Evolutionary conservation across 2,329 filamentous ascomycete genomes (phyloP).

Genomic region (Boeremia lycopersici): DNA sequence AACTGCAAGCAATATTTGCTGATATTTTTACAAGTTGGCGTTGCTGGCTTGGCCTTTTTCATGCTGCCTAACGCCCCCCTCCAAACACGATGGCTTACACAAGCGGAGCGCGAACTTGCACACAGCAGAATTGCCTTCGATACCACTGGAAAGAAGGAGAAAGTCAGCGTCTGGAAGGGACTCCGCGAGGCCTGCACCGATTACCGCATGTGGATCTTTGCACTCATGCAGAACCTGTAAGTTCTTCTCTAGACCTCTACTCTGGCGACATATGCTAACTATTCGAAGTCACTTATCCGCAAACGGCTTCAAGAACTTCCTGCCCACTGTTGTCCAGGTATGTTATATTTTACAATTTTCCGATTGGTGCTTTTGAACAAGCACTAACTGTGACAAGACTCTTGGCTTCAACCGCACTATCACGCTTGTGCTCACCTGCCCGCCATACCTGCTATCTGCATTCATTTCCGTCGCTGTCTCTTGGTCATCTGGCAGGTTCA

Average conservation of each 20-base stretch:
- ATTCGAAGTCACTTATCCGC: conserved; percentile 1
- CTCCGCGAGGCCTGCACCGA: conserved; percentile 22
- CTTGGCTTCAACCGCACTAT: conserved; percentile 39
- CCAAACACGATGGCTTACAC: conserved; percentile 50
- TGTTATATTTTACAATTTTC: background rate
- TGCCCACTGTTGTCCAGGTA: conserved; percentile 15
- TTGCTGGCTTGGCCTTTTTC: conserved; percentile 24
- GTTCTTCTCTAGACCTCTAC: background rate
- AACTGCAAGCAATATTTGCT: background rate
- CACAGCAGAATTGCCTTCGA: conserved; percentile 47
- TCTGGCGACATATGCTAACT: too few species aligned
- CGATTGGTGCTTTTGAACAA: too few species aligned
- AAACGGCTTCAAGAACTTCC: conserved; percentile 17
- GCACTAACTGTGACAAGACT: conserved; percentile 1
- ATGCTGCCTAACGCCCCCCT: conserved; percentile 23
- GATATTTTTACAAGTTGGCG: conserved; percentile 4
- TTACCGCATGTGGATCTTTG: conserved; percentile 26
- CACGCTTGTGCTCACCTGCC: conserved; percentile 36
- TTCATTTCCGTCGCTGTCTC: conserved; percentile 31
- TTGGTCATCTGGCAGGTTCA: conserved; percentile 31
- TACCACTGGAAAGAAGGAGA: conserved; percentile 46
- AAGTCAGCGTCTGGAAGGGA: conserved; percentile 18
- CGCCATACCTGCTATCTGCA: conserved; percentile 42
- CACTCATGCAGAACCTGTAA: conserved; percentile 20
- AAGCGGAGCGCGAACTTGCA: conserved; percentile 48